Percentiles rank a stretch among this genome's conserved stretches.
Conservation (phyloP, 2,329 filamentous ascomycete species). For the Phialocephala subalpina region DNA sequence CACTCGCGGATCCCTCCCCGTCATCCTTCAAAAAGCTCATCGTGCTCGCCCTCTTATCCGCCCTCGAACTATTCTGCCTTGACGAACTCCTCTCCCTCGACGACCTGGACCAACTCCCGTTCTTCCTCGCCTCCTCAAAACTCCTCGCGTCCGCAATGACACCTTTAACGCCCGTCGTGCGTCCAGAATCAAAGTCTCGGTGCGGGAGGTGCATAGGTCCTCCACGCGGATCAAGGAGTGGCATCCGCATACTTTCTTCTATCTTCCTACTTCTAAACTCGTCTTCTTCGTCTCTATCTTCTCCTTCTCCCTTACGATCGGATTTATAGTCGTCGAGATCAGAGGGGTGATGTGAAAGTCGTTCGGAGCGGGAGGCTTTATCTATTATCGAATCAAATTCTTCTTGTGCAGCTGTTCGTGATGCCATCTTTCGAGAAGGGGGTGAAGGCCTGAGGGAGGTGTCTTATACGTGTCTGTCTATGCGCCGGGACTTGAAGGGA, state of each 20-base stretch:
- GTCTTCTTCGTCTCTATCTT: constrained; percentile 60
- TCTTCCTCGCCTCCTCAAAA: constrained; percentile 72
- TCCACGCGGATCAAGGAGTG: constrained; percentile 59
- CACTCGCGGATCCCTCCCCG: constrained; percentile 46
- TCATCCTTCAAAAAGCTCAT: constrained; percentile 38
- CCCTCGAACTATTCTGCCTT: not conserved
- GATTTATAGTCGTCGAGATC: constrained; percentile 64
- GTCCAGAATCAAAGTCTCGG: constrained; percentile 69
- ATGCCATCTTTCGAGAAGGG: constrained; percentile 36
- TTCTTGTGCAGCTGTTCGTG: constrained; percentile 67
- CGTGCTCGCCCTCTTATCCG: constrained; percentile 33
- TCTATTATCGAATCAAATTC: constrained; percentile 71
- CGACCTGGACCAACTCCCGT: constrained; percentile 31
- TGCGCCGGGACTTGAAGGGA: too few species aligned
- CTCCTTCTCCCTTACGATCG: constrained; percentile 56
- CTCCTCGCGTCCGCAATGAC: constrained; percentile 85
- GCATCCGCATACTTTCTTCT: constrained; percentile 71
- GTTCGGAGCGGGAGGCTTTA: constrained; percentile 54
- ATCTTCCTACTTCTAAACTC: constrained; percentile 52
- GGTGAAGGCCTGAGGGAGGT: constrained; percentile 28
- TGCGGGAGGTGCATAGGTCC: constrained; percentile 64
- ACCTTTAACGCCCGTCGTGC: constrained; percentile 83
- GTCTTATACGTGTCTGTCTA: constrained; percentile 26
- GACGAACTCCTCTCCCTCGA: not conserved
- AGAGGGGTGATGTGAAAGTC: constrained; percentile 53